A percentile compares a stretch with the other conserved stretches of the same genome.
phyloP scores from a whole-genome alignment of 2,329 filamentous ascomycete genomes.

The Alternaria longipes region DNA sequence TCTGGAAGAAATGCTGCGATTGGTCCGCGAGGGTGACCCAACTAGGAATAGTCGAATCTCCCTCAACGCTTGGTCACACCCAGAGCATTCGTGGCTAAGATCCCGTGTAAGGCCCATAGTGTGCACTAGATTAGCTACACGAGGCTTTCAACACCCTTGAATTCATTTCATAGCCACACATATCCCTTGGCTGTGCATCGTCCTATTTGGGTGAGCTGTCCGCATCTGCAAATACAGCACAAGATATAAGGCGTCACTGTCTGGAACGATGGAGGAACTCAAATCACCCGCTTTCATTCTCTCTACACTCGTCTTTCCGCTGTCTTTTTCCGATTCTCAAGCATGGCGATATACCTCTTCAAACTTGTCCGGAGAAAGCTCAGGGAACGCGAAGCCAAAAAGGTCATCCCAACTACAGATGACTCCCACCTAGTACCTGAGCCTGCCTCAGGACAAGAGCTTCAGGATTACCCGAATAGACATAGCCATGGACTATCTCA shows the following conservation, averaged over 20 bases:
- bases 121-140: neutral
- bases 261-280: neutral
- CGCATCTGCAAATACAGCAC: neutral
- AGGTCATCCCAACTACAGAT: slow-evolving; percentile 32
- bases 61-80: neutral
- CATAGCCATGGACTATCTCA: neutral
- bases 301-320: neutral
- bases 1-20: slow-evolving; percentile 19
- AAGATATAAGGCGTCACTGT: slow-evolving; percentile 18
- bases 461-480: neutral
- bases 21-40: slow-evolving; percentile 26
- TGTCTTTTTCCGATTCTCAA: neutral
- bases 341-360: slow-evolving; percentile 40
- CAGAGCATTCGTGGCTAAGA: neutral
- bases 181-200: neutral
- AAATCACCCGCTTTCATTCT: neutral
- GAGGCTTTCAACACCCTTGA: neutral
- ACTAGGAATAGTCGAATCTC: slow-evolving; percentile 20
- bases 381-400: slow-evolving; percentile 32
- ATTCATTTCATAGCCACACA: slow-evolving; percentile 8
- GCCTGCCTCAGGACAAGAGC: neutral
- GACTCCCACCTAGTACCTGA: slow-evolving; percentile 37
- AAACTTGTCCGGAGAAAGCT: slow-evolving; percentile 38
- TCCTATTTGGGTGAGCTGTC: slow-evolving; percentile 15
- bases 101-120: neutral